Conservation (phyloP, 2,329 filamentous ascomycete genomes). For the Cytospora leucostoma region DNA sequence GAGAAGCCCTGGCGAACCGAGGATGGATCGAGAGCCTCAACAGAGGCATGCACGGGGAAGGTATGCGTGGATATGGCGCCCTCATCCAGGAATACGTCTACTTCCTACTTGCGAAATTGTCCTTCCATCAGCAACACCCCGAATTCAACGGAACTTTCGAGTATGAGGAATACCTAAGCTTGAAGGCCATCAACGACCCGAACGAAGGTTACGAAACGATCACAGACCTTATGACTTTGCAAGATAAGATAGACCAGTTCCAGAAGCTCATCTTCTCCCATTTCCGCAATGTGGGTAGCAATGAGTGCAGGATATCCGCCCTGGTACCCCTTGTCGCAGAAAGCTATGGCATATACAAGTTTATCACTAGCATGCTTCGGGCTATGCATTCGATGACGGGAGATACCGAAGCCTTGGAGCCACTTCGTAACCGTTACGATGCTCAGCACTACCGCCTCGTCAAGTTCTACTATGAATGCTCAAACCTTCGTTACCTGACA, state of each 20-base stretch:
- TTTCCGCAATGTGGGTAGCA: constrained; percentile 87
- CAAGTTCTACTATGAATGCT: constrained; percentile 99
- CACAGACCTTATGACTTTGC: constrained; percentile 90
- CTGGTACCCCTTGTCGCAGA: constrained; percentile 93
- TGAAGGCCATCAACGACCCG: constrained; percentile 97
- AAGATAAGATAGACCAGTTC: constrained; percentile 98
- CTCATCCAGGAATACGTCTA: constrained; percentile 96
- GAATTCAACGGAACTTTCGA: constrained; percentile 99
- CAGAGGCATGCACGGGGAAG: constrained; percentile 79
- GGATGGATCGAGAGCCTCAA: constrained; percentile 92
- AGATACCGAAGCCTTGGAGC: constrained; percentile 88
- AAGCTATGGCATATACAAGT: constrained; percentile 99
- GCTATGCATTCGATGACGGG: constrained; percentile 97
- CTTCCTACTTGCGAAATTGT: constrained; percentile 89
- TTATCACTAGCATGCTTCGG: constrained; percentile 97
- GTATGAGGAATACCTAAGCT: constrained; percentile 97
- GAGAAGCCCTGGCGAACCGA: constrained; percentile 85
- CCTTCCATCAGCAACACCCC: constrained; percentile 94
- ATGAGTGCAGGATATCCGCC: constrained; percentile 94
- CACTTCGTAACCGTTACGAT: constrained; percentile 84
- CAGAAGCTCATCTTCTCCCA: constrained; percentile 98
- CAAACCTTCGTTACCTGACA: constrained; percentile 93
- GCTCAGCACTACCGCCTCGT: constrained; percentile 95
- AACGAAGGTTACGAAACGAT: constrained; percentile 98
- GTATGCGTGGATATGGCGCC: constrained; percentile 84